Percentiles rank a stretch among this genome's conserved stretches.
These are phyloP conservation scores for Colletotrichum tamarilloi DNA, from an alignment of 2,329 filamentous ascomycete genomes.

Conservation along the genomic window DNA sequence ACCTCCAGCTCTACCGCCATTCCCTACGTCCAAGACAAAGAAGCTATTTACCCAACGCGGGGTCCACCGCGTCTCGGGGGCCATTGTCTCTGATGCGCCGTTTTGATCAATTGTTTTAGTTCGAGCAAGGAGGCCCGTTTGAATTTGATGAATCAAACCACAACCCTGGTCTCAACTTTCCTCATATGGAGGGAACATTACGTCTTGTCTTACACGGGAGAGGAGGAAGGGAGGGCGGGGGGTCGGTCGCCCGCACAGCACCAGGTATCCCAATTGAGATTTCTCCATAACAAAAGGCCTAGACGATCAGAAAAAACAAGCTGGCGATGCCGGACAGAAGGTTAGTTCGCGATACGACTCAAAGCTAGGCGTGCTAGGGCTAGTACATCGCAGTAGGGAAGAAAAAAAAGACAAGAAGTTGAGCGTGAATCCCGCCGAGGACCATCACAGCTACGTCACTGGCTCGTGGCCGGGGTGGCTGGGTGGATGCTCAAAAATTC, in stretches of 20 bases:
- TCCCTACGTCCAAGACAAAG: not conserved
- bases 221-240: not conserved
- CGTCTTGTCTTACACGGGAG: not conserved
- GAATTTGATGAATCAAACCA: not conserved
- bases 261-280: not conserved
- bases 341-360: constrained; percentile 11
- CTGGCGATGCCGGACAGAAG: not conserved
- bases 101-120: not conserved
- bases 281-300: not conserved
- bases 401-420: not conserved
- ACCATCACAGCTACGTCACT: constrained; percentile 33
- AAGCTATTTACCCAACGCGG: not conserved
- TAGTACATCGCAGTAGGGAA: too few species aligned
- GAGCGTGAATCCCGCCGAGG: not conserved
- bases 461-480: not conserved
- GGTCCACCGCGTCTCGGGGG: constrained; percentile 1
- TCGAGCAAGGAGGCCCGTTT: constrained; percentile 1
- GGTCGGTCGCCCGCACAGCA: not conserved
- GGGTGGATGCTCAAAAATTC: not conserved
- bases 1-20: constrained; percentile 3
- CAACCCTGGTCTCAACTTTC: not conserved
- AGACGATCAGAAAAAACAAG: not conserved
- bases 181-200: not conserved
- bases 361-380: not conserved
- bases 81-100: constrained; percentile 13